Conservation (phyloP, 768 basidiomycete species). For the Tulasnella sp. region DNA sequence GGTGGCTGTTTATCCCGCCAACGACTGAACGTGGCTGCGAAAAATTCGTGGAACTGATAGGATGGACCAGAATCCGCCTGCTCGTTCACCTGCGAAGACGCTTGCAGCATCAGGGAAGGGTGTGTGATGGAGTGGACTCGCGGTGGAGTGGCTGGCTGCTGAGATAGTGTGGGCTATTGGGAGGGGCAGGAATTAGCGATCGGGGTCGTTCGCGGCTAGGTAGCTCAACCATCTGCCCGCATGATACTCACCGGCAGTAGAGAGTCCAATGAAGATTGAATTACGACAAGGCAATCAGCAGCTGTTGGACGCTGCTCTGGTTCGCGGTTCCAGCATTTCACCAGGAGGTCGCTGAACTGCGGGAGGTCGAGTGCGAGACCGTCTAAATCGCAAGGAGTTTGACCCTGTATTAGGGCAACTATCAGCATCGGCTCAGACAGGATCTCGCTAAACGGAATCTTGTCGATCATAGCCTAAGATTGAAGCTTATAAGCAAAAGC, state of each 20-base stretch:
- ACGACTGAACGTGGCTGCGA: background rate
- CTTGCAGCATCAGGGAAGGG: no score
- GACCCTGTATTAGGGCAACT: background rate
- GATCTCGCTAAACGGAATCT: background rate
- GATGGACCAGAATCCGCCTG: background rate
- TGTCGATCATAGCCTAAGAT: background rate
- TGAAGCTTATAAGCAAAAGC: background rate
- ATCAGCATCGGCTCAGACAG: background rate
- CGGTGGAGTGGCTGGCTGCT: no score
- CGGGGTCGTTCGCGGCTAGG: no score
- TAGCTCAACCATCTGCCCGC: no score
- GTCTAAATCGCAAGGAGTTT: background rate
- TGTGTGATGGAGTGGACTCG: no score
- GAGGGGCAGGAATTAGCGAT: no score
- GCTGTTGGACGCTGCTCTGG: background rate
- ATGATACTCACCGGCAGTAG: no score
- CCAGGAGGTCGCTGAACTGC: background rate
- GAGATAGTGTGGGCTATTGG: no score
- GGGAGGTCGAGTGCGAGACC: background rate
- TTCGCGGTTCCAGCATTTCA: background rate
- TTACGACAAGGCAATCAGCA: background rate
- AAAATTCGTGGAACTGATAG: background rate
- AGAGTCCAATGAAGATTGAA: background rate
- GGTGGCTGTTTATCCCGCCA: background rate
- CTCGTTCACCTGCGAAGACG: no score